Evolutionary conservation across 2,329 filamentous ascomycete species (phyloP), one percentile per base, ranked within the genome.

Genomic region (Geosmithia putterillii): DNA sequence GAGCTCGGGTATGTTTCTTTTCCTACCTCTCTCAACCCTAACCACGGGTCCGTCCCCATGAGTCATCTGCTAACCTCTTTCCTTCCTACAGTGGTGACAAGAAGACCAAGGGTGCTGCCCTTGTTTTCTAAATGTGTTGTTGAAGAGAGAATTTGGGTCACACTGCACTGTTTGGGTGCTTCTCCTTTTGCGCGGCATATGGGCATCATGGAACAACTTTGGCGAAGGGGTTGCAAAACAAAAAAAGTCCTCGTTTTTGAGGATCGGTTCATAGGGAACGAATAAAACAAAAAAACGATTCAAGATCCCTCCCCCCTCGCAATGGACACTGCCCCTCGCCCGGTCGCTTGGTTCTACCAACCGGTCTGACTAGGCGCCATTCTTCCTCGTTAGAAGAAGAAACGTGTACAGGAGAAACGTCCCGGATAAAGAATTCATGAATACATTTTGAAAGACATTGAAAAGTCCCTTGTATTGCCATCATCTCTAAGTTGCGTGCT

Each of bases 71-170:
- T 76, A 64, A 76, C 60, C 41, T 45, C 47, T 32, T 41, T 45
- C 47, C 48, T 51, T 53, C 51, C 45, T 56, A 61, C 59, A 94
- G 92, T 83, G 92, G 92, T 81, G 92, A 98, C 84, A 98, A 98
- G 89, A 98, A 98, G 87, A 98, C 92, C 63, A 98, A 98, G 88
- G 92, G 92, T 84, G 92, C 92, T 62, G 92, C 92, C 72, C 82
- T 98, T 65, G 92, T 98, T 64, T 98, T 98, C 81, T 98, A 95
- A 83, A 74, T 77, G 71, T 66, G 62, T 71, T 71, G 63, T 71
- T 71, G 63, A 61, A 57, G 36, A n/a, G n/a, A n/a, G 28, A 32
- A 56, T 59, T 61, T 55, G 59, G 57, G 57, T 60, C 57, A 62
- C n/a, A n/a, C 56, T 58, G 51, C 60, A 58, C 48, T 47, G 52